These are phyloP conservation scores for Camellia lanceoleosa DNA, from an alignment of 148 eudicot species.

Conservation along the genomic window DNA sequence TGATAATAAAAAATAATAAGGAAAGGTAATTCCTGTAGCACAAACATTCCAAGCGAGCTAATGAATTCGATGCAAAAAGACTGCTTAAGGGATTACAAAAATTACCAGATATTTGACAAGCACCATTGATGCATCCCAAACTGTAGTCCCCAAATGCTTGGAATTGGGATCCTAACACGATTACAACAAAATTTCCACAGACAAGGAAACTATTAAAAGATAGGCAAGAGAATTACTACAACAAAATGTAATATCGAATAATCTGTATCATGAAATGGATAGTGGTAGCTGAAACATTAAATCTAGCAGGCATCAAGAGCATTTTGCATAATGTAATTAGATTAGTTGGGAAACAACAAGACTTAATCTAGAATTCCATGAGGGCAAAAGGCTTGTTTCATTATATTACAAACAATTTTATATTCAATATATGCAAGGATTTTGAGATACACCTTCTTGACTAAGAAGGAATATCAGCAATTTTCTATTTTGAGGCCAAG, in stretches of 20 bases:
- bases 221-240: not conserved
- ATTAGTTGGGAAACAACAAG: not conserved
- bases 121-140: slow-evolving; percentile 98
- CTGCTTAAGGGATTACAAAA: slow-evolving; percentile 2
- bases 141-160: slow-evolving; percentile 91
- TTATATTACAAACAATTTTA: not conserved
- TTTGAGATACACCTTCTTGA: not conserved
- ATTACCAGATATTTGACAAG: slow-evolving; percentile 84
- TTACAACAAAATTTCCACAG: slow-evolving; percentile 7
- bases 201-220: not conserved
- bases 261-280: not conserved
- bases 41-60: not conserved
- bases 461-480: too few species aligned
- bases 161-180: slow-evolving; percentile 89
- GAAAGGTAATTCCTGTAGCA: not conserved
- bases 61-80: not conserved
- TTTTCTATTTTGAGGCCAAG: too few species aligned
- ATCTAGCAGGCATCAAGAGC: not conserved
- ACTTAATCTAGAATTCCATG: not conserved
- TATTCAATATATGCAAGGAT: not conserved
- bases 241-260: not conserved
- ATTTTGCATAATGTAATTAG: not conserved
- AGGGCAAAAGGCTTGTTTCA: not conserved
- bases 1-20: not conserved
- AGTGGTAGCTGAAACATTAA: not conserved